Percentiles rank a stretch among this genome's conserved stretches.
These are phyloP conservation scores for Francoa sonchifolia DNA, from an alignment of 441 rosid genomes.

Conservation along the genomic window DNA sequence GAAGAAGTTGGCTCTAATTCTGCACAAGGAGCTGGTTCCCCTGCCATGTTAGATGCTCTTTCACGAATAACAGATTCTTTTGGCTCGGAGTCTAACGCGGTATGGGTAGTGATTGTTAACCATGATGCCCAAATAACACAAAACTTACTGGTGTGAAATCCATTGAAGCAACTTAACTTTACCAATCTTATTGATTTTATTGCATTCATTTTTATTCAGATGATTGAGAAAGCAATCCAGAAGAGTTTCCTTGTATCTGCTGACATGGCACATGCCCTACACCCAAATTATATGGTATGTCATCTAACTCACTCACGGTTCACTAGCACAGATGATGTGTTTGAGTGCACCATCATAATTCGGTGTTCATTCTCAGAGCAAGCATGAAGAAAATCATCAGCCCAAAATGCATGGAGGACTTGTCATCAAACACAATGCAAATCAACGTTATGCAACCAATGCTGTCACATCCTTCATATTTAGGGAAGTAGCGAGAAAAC, in stretches of 20 bases:
- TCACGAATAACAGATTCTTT: constrained; percentile 72
- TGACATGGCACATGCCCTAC: constrained; percentile 98
- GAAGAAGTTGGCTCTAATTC: constrained; percentile 95
- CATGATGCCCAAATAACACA: no score
- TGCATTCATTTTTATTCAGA: constrained; percentile 28
- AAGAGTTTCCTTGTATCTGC: constrained; percentile 88
- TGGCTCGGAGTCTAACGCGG: constrained; percentile 59
- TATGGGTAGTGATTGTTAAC: no score
- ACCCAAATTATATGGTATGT: constrained; percentile 78
- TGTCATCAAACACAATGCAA: constrained; percentile 90
- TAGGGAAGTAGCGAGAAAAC: constrained; percentile 66
- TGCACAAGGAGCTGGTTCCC: constrained; percentile 98
- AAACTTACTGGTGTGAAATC: no score
- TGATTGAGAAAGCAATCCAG: constrained; percentile 73
- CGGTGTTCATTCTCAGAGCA: constrained; percentile 39
- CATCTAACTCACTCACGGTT: constrained; percentile 1
- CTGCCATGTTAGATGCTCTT: constrained; percentile 87
- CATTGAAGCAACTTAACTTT: no score
- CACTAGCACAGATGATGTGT: constrained; percentile 3
- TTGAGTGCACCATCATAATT: constrained; percentile 10
- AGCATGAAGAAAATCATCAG: constrained; percentile 93
- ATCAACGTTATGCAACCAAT: constrained; percentile 93
- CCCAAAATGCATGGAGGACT: constrained; percentile 98
- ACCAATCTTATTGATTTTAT: background rate
- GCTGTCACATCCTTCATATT: constrained; percentile 77